A percentile compares a stretch with the other conserved stretches of the same genome.
phyloP scores from a whole-genome alignment of 2,329 filamentous ascomycete genomes.

The Rhinocladiella mackenziei region DNA sequence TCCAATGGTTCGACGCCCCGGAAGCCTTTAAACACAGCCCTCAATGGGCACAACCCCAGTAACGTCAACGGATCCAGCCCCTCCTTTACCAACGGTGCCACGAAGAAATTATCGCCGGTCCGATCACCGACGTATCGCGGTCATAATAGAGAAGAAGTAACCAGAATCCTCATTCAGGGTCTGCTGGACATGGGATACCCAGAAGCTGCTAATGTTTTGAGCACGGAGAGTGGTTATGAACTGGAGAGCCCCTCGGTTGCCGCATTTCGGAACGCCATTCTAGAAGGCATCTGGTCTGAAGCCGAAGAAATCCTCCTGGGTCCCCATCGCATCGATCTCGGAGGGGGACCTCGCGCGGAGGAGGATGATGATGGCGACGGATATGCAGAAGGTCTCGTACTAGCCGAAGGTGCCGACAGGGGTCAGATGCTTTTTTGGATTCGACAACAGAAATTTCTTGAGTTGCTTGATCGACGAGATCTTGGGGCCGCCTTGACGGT shows the following conservation, averaged over 20 bases:
- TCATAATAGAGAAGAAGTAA: conserved; percentile 88
- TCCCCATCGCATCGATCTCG: conserved; percentile 41
- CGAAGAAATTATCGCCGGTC: conserved; percentile 32
- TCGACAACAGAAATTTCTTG: conserved; percentile 90
- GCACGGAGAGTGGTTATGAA: conserved; percentile 77
- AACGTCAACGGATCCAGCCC: conserved; percentile 37
- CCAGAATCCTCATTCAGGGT: conserved; percentile 85
- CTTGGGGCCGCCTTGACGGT: conserved; percentile 71
- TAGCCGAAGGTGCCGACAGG: conserved; percentile 70
- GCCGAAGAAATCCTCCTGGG: conserved; percentile 77
- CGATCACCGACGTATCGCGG: conserved; percentile 62
- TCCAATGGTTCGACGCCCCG: conserved; percentile 54
- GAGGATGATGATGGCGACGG: conserved; percentile 33
- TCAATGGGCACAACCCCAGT: conserved; percentile 54
- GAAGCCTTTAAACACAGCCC: conserved; percentile 46
- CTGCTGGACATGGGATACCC: conserved; percentile 84
- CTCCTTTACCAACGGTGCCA: conserved; percentile 39
- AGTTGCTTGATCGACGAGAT: conserved; percentile 75
- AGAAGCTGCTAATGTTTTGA: conserved; percentile 68
- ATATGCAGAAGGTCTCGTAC: conserved; percentile 56
- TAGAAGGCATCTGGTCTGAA: conserved; percentile 74
- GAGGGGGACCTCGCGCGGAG: conserved; percentile 45
- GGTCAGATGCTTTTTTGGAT: conserved; percentile 82
- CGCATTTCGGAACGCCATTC: conserved; percentile 75
- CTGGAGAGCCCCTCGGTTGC: conserved; percentile 82